Conservation (phyloP, 192 early-diverging fungal genomes). For the Kickxella alabastrina region DNA sequence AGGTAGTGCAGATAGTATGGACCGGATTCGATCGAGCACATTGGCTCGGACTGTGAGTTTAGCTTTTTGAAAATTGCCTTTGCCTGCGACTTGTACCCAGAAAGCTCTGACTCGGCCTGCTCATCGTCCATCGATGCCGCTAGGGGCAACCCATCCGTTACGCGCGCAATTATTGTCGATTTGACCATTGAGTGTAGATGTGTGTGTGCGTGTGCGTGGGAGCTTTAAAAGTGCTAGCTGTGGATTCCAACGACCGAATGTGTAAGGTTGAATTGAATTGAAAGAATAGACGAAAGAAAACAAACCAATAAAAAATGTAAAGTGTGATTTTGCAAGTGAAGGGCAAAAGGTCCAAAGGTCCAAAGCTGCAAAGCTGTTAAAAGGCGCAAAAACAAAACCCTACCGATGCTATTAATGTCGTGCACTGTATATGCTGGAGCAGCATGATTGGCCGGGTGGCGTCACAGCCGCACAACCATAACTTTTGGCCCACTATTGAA, state of each 20-base stretch:
- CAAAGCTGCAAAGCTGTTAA: too few relatives aligned
- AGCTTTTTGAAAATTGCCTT: slow-evolving; percentile 91
- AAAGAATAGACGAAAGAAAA: neutral
- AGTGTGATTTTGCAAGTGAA: too few relatives aligned
- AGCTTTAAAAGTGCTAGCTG: neutral
- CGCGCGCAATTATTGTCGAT: slow-evolving; percentile 89
- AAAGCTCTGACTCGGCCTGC: slow-evolving; percentile 73
- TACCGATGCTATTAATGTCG: too few relatives aligned
- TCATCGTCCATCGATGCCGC: slow-evolving; percentile 96
- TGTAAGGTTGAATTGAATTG: neutral
- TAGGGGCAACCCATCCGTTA: slow-evolving; percentile 88
- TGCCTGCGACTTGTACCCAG: slow-evolving; percentile 91
- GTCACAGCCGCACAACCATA: too few relatives aligned
- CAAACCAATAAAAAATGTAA: neutral
- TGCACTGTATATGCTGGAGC: too few relatives aligned
- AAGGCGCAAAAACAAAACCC: too few relatives aligned
- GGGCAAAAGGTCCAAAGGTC: too few relatives aligned
- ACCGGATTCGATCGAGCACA: slow-evolving; percentile 94
- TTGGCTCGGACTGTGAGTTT: slow-evolving; percentile 75
- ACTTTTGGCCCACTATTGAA: too few relatives aligned
- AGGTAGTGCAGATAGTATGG: slow-evolving; percentile 90
- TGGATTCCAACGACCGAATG: neutral
- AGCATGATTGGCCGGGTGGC: too few relatives aligned
- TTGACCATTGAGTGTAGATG: slow-evolving; percentile 67
- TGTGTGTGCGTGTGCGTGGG: neutral